Base-by-base conservation (phyloP, 2,329 filamentous ascomycete genomes). In the Fusarium transvaalense region DNA sequence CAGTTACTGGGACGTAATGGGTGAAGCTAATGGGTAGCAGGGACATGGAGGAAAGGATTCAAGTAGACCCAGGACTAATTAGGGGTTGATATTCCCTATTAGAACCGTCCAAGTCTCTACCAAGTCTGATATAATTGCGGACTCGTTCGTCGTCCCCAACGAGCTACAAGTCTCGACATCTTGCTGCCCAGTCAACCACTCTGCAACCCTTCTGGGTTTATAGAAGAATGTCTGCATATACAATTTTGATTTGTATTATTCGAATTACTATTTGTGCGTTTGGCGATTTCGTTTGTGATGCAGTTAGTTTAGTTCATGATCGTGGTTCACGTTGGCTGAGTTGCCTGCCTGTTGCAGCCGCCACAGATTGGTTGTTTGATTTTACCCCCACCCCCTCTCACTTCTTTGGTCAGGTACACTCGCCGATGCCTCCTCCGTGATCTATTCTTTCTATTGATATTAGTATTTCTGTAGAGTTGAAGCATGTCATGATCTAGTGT, bases 191-290 rank as follows among this genome's bases (percentile, higher is more conserved):
- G 14, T 38, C 19, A 51, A 46, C 52, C n/a, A 23, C 25, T 42
- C 13, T 37, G 23, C 31, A 32, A 27, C 10, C 9, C 25, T 31
- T 37, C n/a, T 43, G 31, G 66, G 42, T n/a, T 27, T 38, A 10
- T 25, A 19, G 25, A 4, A 13, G 38, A 8, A 21, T 27, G 46
- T 21, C 10, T 54, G 53, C 61, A 38, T 63, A 12, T 17, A 10
- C 2, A 14, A 42, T 69, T 69, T 67, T 37, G 7, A 57, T 37
- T 5, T 14, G 9, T 10, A 23, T 23, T 13, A 29, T n/a, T 51
- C 6, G 21, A 63, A 67, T 69, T 56, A 15, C 17, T 39, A 32
- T 50, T 56, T 67, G 66, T 69, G 66, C 17, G 61, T 23, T 46
- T 15, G 19, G 5, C 23, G 42, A n/a, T 38, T 48, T 35, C 45